These are phyloP conservation scores for Colletotrichum neosansevieriae DNA, from an alignment of 2,329 filamentous ascomycete genomes.

Conservation along the genomic window DNA sequence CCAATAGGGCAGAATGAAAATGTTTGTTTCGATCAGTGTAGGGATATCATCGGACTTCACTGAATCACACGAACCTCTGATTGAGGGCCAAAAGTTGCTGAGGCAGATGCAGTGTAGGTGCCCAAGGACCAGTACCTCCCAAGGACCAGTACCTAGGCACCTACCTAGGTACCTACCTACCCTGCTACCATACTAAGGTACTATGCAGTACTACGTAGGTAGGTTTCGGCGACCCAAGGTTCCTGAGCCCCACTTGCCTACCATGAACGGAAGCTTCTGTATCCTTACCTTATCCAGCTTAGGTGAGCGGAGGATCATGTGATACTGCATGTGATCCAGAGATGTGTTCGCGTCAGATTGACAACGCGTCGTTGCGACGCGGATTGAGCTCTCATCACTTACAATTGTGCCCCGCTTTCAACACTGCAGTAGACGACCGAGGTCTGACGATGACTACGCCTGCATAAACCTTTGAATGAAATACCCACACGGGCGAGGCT, in stretches of 20 bases:
- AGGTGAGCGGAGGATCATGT: background rate
- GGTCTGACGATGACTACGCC: slow-evolving; percentile 11
- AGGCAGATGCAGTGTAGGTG: no score
- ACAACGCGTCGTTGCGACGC: slow-evolving; percentile 34
- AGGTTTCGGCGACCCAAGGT: background rate
- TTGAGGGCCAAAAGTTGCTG: background rate
- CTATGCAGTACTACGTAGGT: background rate
- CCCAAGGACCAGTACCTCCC: no score
- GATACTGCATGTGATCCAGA: slow-evolving; percentile 33
- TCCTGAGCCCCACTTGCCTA: background rate
- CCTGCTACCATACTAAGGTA: no score
- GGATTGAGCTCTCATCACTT: background rate
- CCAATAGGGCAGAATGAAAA: background rate
- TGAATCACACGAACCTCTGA: slow-evolving; percentile 1
- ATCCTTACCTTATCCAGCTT: slow-evolving; percentile 11
- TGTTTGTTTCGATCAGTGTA: background rate
- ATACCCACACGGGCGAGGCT: background rate
- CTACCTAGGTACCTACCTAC: background rate
- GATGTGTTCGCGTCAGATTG: slow-evolving; percentile 37
- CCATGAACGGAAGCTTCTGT: background rate
- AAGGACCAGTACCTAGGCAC: no score
- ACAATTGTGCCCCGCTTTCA: background rate
- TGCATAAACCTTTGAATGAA: background rate
- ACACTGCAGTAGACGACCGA: background rate
- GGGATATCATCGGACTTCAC: background rate